Evolutionary conservation across 2,329 filamentous ascomycete species (phyloP), one percentile per base, ranked within the genome.

Genomic region (Curvularia lunata): DNA sequence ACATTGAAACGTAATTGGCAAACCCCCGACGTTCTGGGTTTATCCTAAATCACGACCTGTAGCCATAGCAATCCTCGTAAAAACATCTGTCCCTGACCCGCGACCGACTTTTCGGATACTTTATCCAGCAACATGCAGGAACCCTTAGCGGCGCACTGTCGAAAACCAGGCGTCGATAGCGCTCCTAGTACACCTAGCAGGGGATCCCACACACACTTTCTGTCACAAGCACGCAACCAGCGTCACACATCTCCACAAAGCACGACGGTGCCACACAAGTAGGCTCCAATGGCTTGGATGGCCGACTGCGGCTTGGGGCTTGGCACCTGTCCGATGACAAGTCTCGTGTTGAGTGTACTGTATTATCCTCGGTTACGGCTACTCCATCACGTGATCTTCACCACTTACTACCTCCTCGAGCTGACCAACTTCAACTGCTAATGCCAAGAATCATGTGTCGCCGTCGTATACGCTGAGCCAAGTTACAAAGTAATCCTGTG

Each of bases 321-420:
- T 37, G 37, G 54, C 21, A 43, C 23, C 23, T 45, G 16, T 13
- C 34, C 12, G n/a, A 40, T 21, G 41, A n/a, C 41, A 42, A 27
- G 7, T 30, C 32, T 52, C 27, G 42, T 19, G 2, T 27, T 21
- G 43, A 32, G 18, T 19, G 19, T n/a, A 10, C 5, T 21, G 32
- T 13, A 54, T 23, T 18, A 49, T 40, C 56, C 46, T 55, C 51
- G 56, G 51, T 28, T 54, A 27, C 51, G 51, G 56, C 56, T 54
- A 41, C 27, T 41, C 27, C 23, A 25, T 54, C 55, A 25, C 46
- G 51, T 58, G 55, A 54, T 25, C 12, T 27, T 19, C 12, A 30
- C 18, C 41, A 21, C 10, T 1, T 16, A n/a, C 34, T 21, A 23
- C 4, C 47, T 13, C 5, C n/a, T 50, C 0, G 21, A 28, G 27